Conservation (phyloP, 1,284 basidiomycete genomes). For the Leccinum griseonigrum region DNA sequence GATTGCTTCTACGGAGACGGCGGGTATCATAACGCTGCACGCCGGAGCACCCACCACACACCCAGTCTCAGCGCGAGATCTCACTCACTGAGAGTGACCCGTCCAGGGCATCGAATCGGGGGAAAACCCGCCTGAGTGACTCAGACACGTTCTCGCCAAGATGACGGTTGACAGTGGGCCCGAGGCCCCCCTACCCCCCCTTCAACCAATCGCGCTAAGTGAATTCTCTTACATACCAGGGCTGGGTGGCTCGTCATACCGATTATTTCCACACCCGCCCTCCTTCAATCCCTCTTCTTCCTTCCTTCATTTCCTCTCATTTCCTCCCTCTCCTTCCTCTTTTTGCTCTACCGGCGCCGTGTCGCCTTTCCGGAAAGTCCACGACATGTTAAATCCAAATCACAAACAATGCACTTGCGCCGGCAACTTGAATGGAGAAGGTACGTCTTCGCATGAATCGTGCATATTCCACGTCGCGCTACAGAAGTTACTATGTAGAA, state of each 20-base stretch:
- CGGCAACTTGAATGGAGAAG: not conserved
- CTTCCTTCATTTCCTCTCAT: not conserved
- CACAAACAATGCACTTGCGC: not conserved
- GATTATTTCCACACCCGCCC: not conserved
- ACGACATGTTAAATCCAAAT: not conserved
- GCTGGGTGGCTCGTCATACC: not conserved
- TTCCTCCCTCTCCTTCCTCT: not conserved
- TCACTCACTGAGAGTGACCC: not conserved
- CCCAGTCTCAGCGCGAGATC: slow-evolving; percentile 8
- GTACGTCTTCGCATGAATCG: slow-evolving; percentile 2
- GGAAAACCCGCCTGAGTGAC: not conserved
- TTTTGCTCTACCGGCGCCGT: not conserved
- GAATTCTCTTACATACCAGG: slow-evolving; percentile 4
- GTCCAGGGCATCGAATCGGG: slow-evolving; percentile 1
- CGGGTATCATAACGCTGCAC: slow-evolving; percentile 1
- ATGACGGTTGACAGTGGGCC: not conserved
- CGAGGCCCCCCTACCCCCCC: not conserved
- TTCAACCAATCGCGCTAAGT: not conserved
- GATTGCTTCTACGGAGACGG: not conserved
- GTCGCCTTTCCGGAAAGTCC: not conserved
- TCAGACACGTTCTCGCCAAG: not conserved
- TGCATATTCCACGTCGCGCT: not conserved
- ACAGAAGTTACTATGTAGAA: not conserved
- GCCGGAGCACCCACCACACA: not conserved
- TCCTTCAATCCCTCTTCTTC: not conserved